phyloP scores from a whole-genome alignment of 2,329 filamentous ascomycete genomes.

The Pochonia chlamydosporia region DNA sequence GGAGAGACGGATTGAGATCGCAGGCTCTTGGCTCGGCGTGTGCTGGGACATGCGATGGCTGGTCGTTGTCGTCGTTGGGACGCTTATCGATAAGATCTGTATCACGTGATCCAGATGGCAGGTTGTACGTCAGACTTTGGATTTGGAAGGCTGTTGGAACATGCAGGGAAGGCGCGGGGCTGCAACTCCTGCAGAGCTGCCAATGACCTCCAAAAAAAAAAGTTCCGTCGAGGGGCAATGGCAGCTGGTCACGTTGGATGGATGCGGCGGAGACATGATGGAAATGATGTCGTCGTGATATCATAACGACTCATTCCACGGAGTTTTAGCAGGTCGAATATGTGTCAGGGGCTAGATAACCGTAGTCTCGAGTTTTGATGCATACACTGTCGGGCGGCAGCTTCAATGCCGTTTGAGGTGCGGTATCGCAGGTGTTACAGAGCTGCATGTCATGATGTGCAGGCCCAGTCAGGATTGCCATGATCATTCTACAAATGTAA shows the following conservation, averaged over 20 bases:
- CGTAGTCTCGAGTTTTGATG: not conserved
- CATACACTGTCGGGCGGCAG: not conserved
- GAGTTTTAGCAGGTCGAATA: not conserved
- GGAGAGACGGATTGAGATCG: not conserved
- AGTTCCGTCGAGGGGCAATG: constrained; percentile 17
- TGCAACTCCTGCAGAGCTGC: not conserved
- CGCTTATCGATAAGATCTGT: constrained; percentile 1
- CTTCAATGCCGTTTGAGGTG: not conserved
- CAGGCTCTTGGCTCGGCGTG: not conserved
- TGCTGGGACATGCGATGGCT: not conserved
- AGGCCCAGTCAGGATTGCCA: too few species aligned
- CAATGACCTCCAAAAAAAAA: constrained; percentile 1
- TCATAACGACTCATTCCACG: not conserved
- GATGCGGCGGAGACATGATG: not conserved
- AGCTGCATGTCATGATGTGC: too few species aligned
- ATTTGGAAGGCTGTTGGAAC: constrained; percentile 7
- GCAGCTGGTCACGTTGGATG: not conserved
- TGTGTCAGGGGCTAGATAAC: not conserved
- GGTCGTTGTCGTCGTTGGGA: not conserved
- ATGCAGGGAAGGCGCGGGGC: constrained; percentile 8
- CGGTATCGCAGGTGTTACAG: too few species aligned
- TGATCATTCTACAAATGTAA: too few species aligned
- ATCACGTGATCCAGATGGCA: constrained; percentile 6
- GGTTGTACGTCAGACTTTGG: not conserved
- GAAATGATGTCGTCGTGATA: not conserved